Evolutionary conservation across 257 asterid genomes (phyloP), one percentile per base, ranked within the genome.

Genomic region (Solanum sitiens): DNA sequence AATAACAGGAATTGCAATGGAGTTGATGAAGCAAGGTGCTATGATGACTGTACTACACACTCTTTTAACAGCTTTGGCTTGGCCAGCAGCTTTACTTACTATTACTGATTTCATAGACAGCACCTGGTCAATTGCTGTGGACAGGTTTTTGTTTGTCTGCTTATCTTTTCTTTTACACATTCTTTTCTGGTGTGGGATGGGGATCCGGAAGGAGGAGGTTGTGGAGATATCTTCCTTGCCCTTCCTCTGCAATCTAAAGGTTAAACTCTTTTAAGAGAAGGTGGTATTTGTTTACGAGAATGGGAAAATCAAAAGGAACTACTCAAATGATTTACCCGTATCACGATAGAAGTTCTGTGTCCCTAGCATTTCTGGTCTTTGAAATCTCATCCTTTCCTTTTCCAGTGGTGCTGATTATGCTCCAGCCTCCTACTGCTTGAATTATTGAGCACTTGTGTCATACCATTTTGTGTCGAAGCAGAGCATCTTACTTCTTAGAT

Each of bases 11-110:
- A 77, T 96, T 87, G 98, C 98, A 70, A 7, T 92, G 92, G 95
- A 93, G 90, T 89, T 96, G 93, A 95, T 96, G 98, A 94, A 90
- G 89, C 98, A 90, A 87, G 99, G 99, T 59, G 98, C 99, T 86
- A 96, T 94, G 99, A 88, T 95, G 96, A 96, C 99, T 86, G 98
- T 96, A 44, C 92, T 96, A 88, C 91, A 95, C 91, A 3, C 92
- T 73, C 96, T 96, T 91, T 89, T 96, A 88, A 87, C 93, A 14
- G 99, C 99, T 47, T 91, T 96, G 84, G 99, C 98, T 87, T 96
- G 97, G 99, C 99, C 99, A 11, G 92, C 98, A 87, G 89, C 98
- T 27, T 92, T 96, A 87, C 93, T 95, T 68, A 53, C 92, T 68
- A 93, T 94, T 67, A 93, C 97, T 33, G 94, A 94, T 89, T 93